phyloP scores from a whole-genome alignment of 164 flowering plant species.

The Stephania cephalantha region DNA sequence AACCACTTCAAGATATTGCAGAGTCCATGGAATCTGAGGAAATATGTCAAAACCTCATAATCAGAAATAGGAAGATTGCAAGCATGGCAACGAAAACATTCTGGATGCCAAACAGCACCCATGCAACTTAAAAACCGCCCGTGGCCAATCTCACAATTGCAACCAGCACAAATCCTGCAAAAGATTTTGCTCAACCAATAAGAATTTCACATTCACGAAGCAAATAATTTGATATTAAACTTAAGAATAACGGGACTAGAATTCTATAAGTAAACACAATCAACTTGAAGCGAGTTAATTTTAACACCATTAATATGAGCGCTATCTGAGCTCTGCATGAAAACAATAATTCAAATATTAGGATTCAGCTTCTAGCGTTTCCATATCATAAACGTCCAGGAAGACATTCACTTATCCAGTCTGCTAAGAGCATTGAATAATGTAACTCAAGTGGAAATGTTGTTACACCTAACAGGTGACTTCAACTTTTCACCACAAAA shows the following conservation, averaged over 20 bases:
- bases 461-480: no score
- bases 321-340: no score
- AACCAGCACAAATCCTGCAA: constrained; percentile 82
- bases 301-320: no score
- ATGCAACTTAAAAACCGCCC: constrained; percentile 90
- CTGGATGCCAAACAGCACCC: constrained; percentile 94
- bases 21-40: neutral
- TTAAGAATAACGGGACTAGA: neutral
- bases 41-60: constrained; percentile 55
- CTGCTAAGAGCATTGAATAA: neutral
- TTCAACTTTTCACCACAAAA: no score
- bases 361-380: neutral
- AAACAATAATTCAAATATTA: no score
- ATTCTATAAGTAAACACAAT: neutral
- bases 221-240: neutral
- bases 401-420: neutral
- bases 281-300: neutral
- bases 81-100: constrained; percentile 86
- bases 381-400: neutral
- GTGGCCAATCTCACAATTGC: constrained; percentile 80
- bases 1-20: neutral
- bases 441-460: neutral
- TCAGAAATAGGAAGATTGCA: constrained; percentile 84
- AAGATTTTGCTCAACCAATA: constrained; percentile 1
- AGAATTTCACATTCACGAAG: neutral